phyloP scores from a whole-genome alignment of 2,329 filamentous ascomycete genomes.

The Pseudopyricularia cyperi region DNA sequence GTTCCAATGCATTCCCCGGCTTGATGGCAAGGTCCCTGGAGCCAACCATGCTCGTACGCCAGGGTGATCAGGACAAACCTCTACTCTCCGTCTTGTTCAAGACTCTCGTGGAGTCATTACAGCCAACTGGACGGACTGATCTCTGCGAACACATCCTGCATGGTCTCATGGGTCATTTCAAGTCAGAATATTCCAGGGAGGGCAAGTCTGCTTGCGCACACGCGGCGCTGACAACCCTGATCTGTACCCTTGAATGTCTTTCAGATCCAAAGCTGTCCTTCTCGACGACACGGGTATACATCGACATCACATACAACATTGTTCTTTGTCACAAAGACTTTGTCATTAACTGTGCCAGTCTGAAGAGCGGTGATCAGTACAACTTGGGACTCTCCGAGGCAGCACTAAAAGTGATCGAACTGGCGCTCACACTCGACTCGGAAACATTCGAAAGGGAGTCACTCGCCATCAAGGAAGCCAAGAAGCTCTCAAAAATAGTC shows the following conservation, averaged over 20 bases:
- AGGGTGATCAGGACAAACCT: slow-evolving; percentile 40
- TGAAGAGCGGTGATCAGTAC: slow-evolving; percentile 28
- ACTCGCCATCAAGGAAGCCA: slow-evolving; percentile 46
- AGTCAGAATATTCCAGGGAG: slow-evolving; percentile 38
- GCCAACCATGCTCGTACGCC: slow-evolving; percentile 33
- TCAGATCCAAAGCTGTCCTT: slow-evolving; percentile 23
- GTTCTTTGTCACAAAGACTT: slow-evolving; percentile 49
- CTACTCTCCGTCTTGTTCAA: slow-evolving; percentile 67
- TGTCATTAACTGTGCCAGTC: slow-evolving; percentile 39
- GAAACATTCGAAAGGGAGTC: slow-evolving; percentile 57
- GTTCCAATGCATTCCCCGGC: slow-evolving; percentile 51
- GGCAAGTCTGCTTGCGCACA: slow-evolving; percentile 50
- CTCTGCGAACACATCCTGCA: slow-evolving; percentile 68
- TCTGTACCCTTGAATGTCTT: slow-evolving; percentile 43
- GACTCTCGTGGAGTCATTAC: slow-evolving; percentile 66
- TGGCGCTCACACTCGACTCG: slow-evolving; percentile 57
- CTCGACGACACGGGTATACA: slow-evolving; percentile 32
- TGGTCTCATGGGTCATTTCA: slow-evolving; percentile 57
- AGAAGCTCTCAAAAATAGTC: slow-evolving; percentile 51
- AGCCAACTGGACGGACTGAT: slow-evolving; percentile 61
- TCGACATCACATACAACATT: slow-evolving; percentile 52
- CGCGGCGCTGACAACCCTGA: slow-evolving; percentile 49
- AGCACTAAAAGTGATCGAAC: slow-evolving; percentile 51
- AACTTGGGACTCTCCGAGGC: slow-evolving; percentile 39
- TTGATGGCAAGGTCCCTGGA: slow-evolving; percentile 49